phyloP scores from a whole-genome alignment of 768 basidiomycete genomes.

The Fistulinella prunicolor region DNA sequence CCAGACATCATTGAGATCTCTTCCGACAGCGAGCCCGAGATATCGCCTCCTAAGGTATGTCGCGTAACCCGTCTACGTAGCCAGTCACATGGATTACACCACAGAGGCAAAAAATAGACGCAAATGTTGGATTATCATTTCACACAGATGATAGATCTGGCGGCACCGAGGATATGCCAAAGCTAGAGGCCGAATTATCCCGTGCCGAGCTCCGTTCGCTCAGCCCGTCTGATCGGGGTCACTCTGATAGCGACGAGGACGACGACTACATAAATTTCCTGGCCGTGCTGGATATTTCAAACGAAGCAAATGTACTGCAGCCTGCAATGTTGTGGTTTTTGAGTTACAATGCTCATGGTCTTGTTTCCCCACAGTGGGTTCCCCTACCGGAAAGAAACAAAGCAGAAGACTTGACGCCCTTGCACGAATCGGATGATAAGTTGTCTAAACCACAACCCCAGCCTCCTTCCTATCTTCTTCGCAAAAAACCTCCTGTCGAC shows the following conservation, averaged over 20 bases:
- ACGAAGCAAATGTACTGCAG: slow-evolving; percentile 27
- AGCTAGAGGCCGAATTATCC: slow-evolving; percentile 4
- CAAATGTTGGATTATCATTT: background rate
- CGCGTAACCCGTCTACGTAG: background rate
- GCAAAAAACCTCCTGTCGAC: slow-evolving; percentile 19
- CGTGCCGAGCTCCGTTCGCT: slow-evolving; percentile 5
- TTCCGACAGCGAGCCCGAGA: slow-evolving; percentile 32
- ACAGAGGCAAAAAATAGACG: slow-evolving; percentile 23
- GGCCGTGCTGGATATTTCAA: slow-evolving; percentile 30
- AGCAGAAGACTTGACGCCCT: slow-evolving; percentile 31
- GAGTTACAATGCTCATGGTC: slow-evolving; percentile 1
- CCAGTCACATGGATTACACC: background rate
- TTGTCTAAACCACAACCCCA: background rate
- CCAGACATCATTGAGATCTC: slow-evolving; percentile 24
- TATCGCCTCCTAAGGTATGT: slow-evolving; percentile 21
- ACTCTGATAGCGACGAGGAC: slow-evolving; percentile 16
- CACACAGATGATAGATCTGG: background rate
- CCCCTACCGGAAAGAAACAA: slow-evolving; percentile 26
- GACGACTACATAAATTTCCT: slow-evolving; percentile 22
- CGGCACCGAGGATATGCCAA: background rate
- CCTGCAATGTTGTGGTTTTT: background rate
- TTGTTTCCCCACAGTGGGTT: slow-evolving; percentile 23
- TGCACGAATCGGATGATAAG: slow-evolving; percentile 1
- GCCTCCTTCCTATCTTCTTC: slow-evolving; percentile 11
- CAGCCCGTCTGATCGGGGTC: background rate